Conservation (phyloP, 805 yeast genomes). For the Nakazawaea siamensis region DNA sequence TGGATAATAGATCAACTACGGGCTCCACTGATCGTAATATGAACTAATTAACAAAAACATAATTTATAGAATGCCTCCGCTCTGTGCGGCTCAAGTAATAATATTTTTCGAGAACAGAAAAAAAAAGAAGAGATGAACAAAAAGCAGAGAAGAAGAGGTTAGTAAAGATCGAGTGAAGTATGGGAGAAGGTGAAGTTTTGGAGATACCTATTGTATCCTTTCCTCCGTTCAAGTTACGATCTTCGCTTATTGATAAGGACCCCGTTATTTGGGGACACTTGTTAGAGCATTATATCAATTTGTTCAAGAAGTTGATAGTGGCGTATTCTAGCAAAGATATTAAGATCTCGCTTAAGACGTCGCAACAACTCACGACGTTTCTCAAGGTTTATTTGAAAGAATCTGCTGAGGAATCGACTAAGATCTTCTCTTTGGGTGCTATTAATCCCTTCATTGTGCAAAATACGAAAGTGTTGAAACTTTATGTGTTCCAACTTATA, state of each 20-base stretch:
- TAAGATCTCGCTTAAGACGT: slow-evolving; percentile 41
- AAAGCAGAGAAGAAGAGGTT: neutral
- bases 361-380: slow-evolving; percentile 50
- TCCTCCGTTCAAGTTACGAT: slow-evolving; percentile 69
- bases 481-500: slow-evolving; percentile 41
- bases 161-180: neutral
- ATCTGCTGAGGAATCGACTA: slow-evolving; percentile 50
- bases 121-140: neutral
- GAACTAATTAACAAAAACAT: too few species aligned
- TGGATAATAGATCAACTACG: too few species aligned
- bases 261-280: slow-evolving; percentile 80
- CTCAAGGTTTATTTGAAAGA: slow-evolving; percentile 52
- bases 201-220: slow-evolving; percentile 57
- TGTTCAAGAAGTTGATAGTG: slow-evolving; percentile 38
- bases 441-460: slow-evolving; percentile 59
- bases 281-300: slow-evolving; percentile 51
- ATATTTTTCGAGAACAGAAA: neutral
- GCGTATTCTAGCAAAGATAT: slow-evolving; percentile 21
- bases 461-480: slow-evolving; percentile 41
- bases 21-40: too few species aligned
- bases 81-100: too few species aligned
- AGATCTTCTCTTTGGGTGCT: slow-evolving; percentile 61
- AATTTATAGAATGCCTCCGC: too few species aligned
- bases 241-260: slow-evolving; percentile 73
- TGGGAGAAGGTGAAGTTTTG: slow-evolving; percentile 13